Evolutionary conservation across 768 basidiomycete species (phyloP).

Genomic region (Lentinus brumalis): DNA sequence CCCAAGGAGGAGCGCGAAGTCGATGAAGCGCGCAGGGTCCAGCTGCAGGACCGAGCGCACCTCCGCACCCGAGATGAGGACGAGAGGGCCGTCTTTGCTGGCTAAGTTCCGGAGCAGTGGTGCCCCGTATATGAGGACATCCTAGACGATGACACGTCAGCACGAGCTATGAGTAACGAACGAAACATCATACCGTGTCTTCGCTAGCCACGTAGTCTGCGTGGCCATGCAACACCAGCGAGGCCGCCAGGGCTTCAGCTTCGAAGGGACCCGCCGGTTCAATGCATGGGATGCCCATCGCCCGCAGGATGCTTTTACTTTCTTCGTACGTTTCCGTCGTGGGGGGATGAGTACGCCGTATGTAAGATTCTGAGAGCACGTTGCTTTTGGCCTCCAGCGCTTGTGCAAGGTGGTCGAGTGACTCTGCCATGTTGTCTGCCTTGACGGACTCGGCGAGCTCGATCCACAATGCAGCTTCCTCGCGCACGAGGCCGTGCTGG

Average conservation of each 20-base stretch:
- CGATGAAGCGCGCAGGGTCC: slow-evolving; percentile 61
- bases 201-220: slow-evolving; percentile 92
- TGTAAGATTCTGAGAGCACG: slow-evolving; percentile 63
- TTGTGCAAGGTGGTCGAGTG: slow-evolving; percentile 23
- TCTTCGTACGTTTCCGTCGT: slow-evolving; percentile 68
- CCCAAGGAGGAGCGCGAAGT: slow-evolving; percentile 85
- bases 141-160: slow-evolving; percentile 42
- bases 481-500: slow-evolving; percentile 58
- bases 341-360: slow-evolving; percentile 62
- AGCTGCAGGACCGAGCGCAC: slow-evolving; percentile 63
- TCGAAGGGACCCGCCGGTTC: slow-evolving; percentile 71
- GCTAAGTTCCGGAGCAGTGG: slow-evolving; percentile 82
- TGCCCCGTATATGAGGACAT: slow-evolving; percentile 81
- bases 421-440: slow-evolving; percentile 24
- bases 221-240: slow-evolving; percentile 69
- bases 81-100: slow-evolving; percentile 56
- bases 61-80: slow-evolving; percentile 62
- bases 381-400: slow-evolving; percentile 53
- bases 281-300: slow-evolving; percentile 84
- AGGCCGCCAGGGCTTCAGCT: slow-evolving; percentile 84
- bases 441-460: slow-evolving; percentile 31
- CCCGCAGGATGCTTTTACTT: slow-evolving; percentile 63
- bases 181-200: slow-evolving; percentile 65
- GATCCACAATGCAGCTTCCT: slow-evolving; percentile 66
- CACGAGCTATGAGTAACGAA: not conserved